phyloP scores from a whole-genome alignment of 805 yeast genomes.

The Metahyphopichia silvanorum region DNA sequence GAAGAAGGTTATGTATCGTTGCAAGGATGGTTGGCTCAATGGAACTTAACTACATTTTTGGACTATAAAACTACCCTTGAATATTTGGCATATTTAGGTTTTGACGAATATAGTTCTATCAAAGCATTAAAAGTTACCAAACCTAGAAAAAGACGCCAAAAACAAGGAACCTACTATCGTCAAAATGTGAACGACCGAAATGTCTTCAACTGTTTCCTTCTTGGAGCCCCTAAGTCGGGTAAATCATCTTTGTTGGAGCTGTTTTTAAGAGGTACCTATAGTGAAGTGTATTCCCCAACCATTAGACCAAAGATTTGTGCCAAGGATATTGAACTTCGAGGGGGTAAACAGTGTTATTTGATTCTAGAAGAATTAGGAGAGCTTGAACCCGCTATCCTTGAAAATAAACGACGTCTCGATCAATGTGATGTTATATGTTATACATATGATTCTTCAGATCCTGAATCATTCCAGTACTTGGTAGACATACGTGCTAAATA shows the following conservation, averaged over 20 bases:
- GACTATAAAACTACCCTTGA: slow-evolving; percentile 83
- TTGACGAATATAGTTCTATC: slow-evolving; percentile 48
- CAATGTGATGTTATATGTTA: slow-evolving; percentile 90
- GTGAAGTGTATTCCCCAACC: slow-evolving; percentile 76
- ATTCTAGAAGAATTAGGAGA: slow-evolving; percentile 90
- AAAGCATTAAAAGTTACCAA: slow-evolving; percentile 68
- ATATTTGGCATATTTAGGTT: slow-evolving; percentile 87
- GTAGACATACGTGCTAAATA: slow-evolving; percentile 65
- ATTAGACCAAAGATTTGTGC: slow-evolving; percentile 79
- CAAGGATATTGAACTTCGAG: slow-evolving; percentile 87
- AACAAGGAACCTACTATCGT: slow-evolving; percentile 61
- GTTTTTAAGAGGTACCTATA: slow-evolving; percentile 70
- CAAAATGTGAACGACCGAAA: slow-evolving; percentile 76
- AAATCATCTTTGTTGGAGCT: slow-evolving; percentile 81
- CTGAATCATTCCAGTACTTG: slow-evolving; percentile 85
- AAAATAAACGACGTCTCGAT: slow-evolving; percentile 62
- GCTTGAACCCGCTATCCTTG: slow-evolving; percentile 76
- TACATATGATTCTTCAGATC: slow-evolving; percentile 92
- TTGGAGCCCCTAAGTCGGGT: slow-evolving; percentile 87
- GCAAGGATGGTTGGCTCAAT: slow-evolving; percentile 98
- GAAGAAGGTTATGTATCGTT: slow-evolving; percentile 86
- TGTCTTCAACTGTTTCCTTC: slow-evolving; percentile 83
- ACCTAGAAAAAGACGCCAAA: slow-evolving; percentile 68
- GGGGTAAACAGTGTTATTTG: slow-evolving; percentile 93
- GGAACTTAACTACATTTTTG: slow-evolving; percentile 93